Conservation (phyloP, 1,284 basidiomycete species). For the Peniophora sp. region DNA sequence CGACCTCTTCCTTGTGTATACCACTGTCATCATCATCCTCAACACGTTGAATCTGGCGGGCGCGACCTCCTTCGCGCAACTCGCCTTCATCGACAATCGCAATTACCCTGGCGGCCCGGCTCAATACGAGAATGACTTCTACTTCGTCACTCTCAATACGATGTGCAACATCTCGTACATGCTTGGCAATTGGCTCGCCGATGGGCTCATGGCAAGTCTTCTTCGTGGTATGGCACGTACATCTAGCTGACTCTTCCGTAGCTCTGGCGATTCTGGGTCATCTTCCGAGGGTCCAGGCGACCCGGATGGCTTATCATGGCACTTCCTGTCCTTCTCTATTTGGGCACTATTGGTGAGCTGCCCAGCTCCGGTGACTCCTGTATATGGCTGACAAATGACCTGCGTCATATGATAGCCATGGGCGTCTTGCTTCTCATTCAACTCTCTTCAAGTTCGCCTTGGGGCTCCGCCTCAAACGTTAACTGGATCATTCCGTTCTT, state of each 20-base stretch:
- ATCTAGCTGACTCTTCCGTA: constrained; percentile 6
- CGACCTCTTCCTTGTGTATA: constrained; percentile 15
- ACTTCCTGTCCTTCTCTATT: constrained; percentile 9
- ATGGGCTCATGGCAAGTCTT: constrained; percentile 20
- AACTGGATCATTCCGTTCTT: constrained; percentile 14
- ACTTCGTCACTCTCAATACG: constrained; percentile 17
- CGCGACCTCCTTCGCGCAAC: constrained; percentile 18
- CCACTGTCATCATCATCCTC: constrained; percentile 17
- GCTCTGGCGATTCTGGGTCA: constrained; percentile 21
- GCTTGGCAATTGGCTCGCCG: constrained; percentile 20
- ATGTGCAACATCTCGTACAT: constrained; percentile 20
- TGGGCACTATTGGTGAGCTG: constrained; percentile 9
- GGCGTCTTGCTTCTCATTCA: constrained; percentile 9
- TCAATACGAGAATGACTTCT: constrained; percentile 11
- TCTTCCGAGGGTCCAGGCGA: constrained; percentile 11
- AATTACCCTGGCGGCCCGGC: constrained; percentile 24
- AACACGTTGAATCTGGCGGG: constrained; percentile 19
- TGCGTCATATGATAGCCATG: constrained; percentile 4
- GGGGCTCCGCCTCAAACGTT: constrained; percentile 2
- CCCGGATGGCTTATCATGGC: constrained; percentile 3
- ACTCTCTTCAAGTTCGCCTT: constrained; percentile 7
- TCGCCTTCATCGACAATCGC: constrained; percentile 23
- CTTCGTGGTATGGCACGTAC: background rate
- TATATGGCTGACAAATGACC: background rate
- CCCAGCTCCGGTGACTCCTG: background rate